These are phyloP conservation scores for Xylaria grammica DNA, from an alignment of 495 filamentous ascomycete genomes.

Conservation along the genomic window DNA sequence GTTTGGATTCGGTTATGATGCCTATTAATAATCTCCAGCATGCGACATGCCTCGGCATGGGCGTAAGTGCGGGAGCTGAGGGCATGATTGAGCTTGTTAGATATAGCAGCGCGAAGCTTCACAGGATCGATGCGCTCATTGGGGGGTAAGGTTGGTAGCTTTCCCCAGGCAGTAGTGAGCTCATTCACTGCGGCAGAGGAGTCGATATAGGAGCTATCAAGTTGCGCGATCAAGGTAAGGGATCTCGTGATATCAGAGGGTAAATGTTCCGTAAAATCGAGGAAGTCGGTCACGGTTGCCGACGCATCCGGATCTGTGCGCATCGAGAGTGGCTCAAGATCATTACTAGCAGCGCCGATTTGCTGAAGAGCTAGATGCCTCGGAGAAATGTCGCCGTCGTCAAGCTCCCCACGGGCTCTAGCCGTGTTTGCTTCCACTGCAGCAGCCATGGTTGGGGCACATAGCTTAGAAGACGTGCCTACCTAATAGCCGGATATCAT, in stretches of 20 bases:
- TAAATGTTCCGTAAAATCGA: conserved; percentile 96
- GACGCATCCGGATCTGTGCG: conserved; percentile 88
- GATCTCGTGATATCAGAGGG: conserved; percentile 91
- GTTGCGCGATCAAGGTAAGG: conserved; percentile 81
- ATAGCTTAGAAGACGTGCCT: background rate
- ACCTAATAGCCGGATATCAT: conserved; percentile 8
- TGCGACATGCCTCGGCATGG: conserved; percentile 80
- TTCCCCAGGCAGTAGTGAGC: conserved; percentile 74
- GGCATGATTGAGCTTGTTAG: conserved; percentile 72
- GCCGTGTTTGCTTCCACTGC: conserved; percentile 32
- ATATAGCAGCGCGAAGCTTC: conserved; percentile 75
- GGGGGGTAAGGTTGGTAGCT: conserved; percentile 64
- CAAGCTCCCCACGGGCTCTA: conserved; percentile 32
- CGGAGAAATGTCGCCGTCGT: conserved; percentile 45
- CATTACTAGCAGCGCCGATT: conserved; percentile 35
- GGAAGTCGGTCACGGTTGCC: conserved; percentile 90
- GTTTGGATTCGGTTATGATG: conserved; percentile 76
- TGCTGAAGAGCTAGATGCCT: conserved; percentile 36
- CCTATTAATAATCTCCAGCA: conserved; percentile 76
- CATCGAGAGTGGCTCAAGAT: conserved; percentile 41
- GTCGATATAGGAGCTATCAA: conserved; percentile 73
- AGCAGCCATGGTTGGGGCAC: conserved; percentile 28
- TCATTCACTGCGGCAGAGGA: conserved; percentile 71
- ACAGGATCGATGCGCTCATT: conserved; percentile 51
- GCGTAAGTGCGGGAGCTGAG: conserved; percentile 77